Base-by-base conservation (phyloP, 768 basidiomycete genomes). In the Lactarius akahatsu region DNA sequence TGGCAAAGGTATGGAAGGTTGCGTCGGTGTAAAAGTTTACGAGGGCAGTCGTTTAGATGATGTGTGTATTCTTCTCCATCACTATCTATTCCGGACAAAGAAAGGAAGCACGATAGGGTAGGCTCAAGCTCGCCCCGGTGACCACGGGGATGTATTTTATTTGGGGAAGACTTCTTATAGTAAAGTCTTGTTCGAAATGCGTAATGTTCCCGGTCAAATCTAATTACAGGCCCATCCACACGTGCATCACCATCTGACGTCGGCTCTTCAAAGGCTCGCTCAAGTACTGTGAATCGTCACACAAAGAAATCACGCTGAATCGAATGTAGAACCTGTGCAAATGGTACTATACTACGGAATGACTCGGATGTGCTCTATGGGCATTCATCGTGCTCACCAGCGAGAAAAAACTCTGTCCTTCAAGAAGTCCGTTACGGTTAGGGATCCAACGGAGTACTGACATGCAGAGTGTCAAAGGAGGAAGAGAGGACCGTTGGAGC, bases 1-100 rank as follows among this genome's bases (percentile, higher is more conserved):
- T 79, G 36, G 82, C 90, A 16, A 86, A 84, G 71, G 82, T 98
- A n/a, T 99, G 96, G 96, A 82, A 73, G 70, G 70, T 87, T 61
- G 66, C 56, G 47, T 16, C 59, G 15, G 23, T 20, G 41, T 68
- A 69, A 50, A 59, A n/a, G 41, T 63, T 69, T 62, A 26, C 16
- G n/a, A 18, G 32, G 32, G 20, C 13, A 15, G 13, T 18, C 9
- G 10, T 36, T 57, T 18, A 20, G 11, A 30, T 34, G 55, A 6
- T 57, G n/a, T n/a, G n/a, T 57, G 56, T 36, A 23, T 23, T 23
- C 45, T 47, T 15, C 23, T 28, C 13, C 13, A 52, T 52, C 50
- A 15, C 23, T 11, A 52, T 52, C 26, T 50, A 15, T 50, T 50
- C 23, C 13, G 13, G 23, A 50, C 23, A 50, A 50, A 50, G 23